phyloP scores from a whole-genome alignment of 208 protist genomes.

The Leishmania amazonensis region DNA sequence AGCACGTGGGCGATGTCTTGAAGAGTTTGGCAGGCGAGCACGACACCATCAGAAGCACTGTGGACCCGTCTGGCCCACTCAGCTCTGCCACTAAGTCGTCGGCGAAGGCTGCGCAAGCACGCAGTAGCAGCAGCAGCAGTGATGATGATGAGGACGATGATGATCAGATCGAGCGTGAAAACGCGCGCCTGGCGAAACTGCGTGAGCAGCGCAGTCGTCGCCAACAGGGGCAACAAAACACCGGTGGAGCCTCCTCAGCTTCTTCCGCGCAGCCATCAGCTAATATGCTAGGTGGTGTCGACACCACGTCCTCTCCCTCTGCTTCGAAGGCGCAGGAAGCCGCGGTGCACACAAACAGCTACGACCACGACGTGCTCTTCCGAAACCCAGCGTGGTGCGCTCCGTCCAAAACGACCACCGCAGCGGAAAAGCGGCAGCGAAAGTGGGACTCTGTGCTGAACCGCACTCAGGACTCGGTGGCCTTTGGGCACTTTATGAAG shows the following conservation, averaged over 20 bases:
- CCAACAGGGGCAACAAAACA: slow-evolving; percentile 13
- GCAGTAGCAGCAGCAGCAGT: slow-evolving; percentile 14
- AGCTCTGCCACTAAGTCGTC: background rate
- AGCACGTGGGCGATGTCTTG: background rate
- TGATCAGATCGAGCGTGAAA: slow-evolving; percentile 54
- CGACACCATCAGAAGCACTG: background rate
- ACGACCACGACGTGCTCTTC: slow-evolving; percentile 78
- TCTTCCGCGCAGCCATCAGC: background rate
- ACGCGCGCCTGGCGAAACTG: slow-evolving; percentile 50
- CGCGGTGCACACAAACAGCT: slow-evolving; percentile 29
- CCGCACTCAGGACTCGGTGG: slow-evolving; percentile 47
- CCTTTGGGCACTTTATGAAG: slow-evolving; percentile 70
- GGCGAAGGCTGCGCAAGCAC: background rate
- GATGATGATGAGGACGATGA: slow-evolving; percentile 51
- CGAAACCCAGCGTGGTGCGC: slow-evolving; percentile 50
- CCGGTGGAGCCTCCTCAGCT: background rate
- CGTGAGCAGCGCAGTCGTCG: slow-evolving; percentile 33
- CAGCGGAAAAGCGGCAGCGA: slow-evolving; percentile 33
- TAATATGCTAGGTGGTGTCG: background rate
- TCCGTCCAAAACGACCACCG: slow-evolving; percentile 7
- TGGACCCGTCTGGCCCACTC: background rate
- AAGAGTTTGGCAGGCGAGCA: background rate
- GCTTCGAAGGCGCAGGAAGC: background rate
- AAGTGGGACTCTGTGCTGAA: slow-evolving; percentile 66
- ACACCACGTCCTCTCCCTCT: background rate